These are phyloP conservation scores for Sphaerulina populicola DNA, from an alignment of 2,329 filamentous ascomycete genomes.

Conservation along the genomic window DNA sequence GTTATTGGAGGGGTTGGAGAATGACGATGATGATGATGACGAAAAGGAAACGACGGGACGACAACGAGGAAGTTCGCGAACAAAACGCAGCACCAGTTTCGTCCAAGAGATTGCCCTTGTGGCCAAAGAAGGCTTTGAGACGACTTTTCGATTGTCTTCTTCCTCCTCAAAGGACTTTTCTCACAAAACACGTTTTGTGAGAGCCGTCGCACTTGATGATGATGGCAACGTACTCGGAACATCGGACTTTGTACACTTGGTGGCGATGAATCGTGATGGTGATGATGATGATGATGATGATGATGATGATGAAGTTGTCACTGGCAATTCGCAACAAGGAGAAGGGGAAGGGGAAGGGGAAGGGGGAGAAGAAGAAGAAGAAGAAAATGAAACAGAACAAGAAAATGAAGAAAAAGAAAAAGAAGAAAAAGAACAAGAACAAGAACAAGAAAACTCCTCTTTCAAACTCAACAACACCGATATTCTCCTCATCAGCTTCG, in stretches of 20 bases:
- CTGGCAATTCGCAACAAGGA: not conserved
- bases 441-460: not conserved
- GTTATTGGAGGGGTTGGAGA: slow-evolving; percentile 37
- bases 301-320: not conserved
- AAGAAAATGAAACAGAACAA: too few species aligned
- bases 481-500: too few species aligned
- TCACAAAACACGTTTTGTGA: slow-evolving; percentile 15
- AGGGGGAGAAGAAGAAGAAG: slow-evolving; percentile 2
- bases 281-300: not conserved
- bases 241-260: slow-evolving; percentile 13
- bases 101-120: too few species aligned
- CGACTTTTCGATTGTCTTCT: slow-evolving; percentile 8
- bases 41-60: not conserved
- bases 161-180: not conserved
- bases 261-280: not conserved
- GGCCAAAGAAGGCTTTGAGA: slow-evolving; percentile 12
- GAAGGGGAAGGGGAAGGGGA: too few species aligned
- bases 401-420: slow-evolving; percentile 3
- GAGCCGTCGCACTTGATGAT: slow-evolving; percentile 21
- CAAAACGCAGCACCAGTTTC: too few species aligned
- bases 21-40: slow-evolving; percentile 5
- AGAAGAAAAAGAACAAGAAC: too few species aligned
- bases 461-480: not conserved
- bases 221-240: slow-evolving; percentile 13
- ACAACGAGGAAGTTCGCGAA: too few species aligned